Conservation (phyloP, 2,329 filamentous ascomycete genomes). For the Diaporthe aspalathi region DNA sequence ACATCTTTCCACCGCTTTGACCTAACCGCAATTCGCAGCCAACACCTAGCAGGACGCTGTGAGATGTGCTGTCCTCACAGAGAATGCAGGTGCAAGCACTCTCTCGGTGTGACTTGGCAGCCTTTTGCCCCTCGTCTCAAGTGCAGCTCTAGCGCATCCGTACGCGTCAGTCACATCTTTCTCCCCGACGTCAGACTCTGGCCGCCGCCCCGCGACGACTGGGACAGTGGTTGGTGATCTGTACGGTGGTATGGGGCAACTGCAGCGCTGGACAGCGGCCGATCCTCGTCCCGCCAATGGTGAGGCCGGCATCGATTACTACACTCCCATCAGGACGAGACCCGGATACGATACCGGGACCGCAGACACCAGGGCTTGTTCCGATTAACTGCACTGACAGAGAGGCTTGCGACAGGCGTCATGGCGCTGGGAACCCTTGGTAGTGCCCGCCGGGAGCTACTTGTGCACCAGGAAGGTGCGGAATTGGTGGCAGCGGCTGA, state of each 20-base stretch:
- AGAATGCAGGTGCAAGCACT: conserved; percentile 1
- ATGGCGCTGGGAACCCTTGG: conserved; percentile 4
- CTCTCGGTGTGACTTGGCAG: conserved; percentile 25
- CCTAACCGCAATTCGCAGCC: conserved; percentile 16
- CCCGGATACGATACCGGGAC: conserved; percentile 24
- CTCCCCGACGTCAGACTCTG: conserved; percentile 23
- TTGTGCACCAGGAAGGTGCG: conserved; percentile 12
- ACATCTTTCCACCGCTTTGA: conserved; percentile 25
- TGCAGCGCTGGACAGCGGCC: background rate
- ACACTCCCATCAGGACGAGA: background rate
- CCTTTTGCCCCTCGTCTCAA: conserved; percentile 26
- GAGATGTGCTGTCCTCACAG: conserved; percentile 1
- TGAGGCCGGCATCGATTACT: conserved; percentile 21
- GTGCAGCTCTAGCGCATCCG: conserved; percentile 17
- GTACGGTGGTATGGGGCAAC: conserved; percentile 13
- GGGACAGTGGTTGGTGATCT: background rate
- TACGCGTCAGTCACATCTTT: conserved; percentile 13
- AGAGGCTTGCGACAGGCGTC: conserved; percentile 21
- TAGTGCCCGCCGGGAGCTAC: conserved; percentile 27
- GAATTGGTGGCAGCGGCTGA: conserved; percentile 13
- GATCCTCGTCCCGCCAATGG: conserved; percentile 23
- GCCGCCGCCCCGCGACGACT: conserved; percentile 19
- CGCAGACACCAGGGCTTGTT: background rate
- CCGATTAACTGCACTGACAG: conserved; percentile 10
- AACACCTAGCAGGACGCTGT: conserved; percentile 9